A percentile compares a stretch with the other conserved stretches of the same genome.
These are phyloP conservation scores for Crepidotus variabilis DNA, from an alignment of 768 basidiomycete genomes.

Conservation along the genomic window DNA sequence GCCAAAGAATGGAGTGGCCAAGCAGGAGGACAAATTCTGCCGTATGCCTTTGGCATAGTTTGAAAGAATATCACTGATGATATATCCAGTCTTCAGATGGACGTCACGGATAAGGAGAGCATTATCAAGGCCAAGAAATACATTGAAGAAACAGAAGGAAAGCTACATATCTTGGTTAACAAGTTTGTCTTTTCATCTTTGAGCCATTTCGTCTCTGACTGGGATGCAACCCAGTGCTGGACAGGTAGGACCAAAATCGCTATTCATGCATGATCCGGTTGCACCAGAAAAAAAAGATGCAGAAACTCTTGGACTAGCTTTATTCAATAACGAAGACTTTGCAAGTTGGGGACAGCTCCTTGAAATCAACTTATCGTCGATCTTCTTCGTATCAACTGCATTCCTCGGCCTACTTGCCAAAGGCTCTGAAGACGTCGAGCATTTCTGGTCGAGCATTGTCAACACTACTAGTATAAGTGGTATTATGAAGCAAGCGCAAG, in stretches of 20 bases:
- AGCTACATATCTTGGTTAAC: constrained; percentile 76
- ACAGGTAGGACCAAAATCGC: constrained; percentile 60
- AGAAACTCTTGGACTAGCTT: constrained; percentile 60
- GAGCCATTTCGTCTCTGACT: background rate
- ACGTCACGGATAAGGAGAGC: constrained; percentile 66
- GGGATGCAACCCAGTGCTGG: constrained; percentile 52
- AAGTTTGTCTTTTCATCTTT: constrained; percentile 45
- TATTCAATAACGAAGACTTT: constrained; percentile 66
- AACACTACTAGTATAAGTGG: constrained; percentile 82
- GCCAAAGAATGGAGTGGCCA: constrained; percentile 42
- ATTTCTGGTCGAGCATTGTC: constrained; percentile 63
- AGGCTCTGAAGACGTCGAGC: constrained; percentile 56
- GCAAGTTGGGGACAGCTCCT: constrained; percentile 63
- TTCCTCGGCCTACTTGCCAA: constrained; percentile 74
- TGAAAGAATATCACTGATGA: constrained; percentile 1
- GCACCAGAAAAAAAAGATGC: constrained; percentile 60
- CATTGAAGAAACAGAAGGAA: constrained; percentile 60
- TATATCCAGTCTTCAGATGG: constrained; percentile 55
- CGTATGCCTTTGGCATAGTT: constrained; percentile 36
- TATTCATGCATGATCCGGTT: constrained; percentile 52
- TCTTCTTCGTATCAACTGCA: constrained; percentile 73
- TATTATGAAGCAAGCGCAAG: constrained; percentile 63
- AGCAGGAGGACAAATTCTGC: constrained; percentile 50
- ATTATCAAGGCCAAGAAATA: constrained; percentile 52
- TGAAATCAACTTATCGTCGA: constrained; percentile 67